Evolutionary conservation across 2,329 filamentous ascomycete species (phyloP).

Genomic region (Fusarium pseudoanthophilum): DNA sequence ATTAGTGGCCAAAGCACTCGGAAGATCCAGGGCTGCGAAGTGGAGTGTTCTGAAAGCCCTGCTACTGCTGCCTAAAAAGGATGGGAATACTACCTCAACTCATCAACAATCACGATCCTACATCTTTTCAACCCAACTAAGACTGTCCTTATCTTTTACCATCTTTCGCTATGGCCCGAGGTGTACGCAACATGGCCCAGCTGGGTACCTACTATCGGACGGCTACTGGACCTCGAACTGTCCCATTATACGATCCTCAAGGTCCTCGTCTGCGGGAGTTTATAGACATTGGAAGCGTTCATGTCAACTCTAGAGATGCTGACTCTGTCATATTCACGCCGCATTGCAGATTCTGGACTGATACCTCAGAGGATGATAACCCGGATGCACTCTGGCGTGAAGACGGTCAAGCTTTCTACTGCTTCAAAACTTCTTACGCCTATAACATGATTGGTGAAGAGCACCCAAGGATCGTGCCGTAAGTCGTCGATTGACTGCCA

Average conservation of each 20-base stretch:
- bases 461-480: background rate
- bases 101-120: too few relatives aligned
- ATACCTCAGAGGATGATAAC: background rate
- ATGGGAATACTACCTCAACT: too few relatives aligned
- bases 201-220: background rate
- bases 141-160: too few relatives aligned
- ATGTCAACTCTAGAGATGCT: background rate
- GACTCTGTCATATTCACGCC: background rate
- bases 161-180: background rate
- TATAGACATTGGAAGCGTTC: too few relatives aligned
- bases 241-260: background rate
- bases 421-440: background rate
- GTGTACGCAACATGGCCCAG: background rate
- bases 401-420: rapidly evolving
- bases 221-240: background rate
- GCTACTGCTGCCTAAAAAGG: too few relatives aligned
- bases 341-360: background rate
- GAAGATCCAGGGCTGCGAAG: too few relatives aligned
- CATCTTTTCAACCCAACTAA: too few relatives aligned
- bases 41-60: too few relatives aligned
- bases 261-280: background rate
- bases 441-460: background rate
- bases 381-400: background rate
- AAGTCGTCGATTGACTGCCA: too few relatives aligned
- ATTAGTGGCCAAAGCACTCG: too few relatives aligned